Base-by-base conservation (phyloP, 2,329 filamentous ascomycete species). In the Bipolaris cookei region DNA sequence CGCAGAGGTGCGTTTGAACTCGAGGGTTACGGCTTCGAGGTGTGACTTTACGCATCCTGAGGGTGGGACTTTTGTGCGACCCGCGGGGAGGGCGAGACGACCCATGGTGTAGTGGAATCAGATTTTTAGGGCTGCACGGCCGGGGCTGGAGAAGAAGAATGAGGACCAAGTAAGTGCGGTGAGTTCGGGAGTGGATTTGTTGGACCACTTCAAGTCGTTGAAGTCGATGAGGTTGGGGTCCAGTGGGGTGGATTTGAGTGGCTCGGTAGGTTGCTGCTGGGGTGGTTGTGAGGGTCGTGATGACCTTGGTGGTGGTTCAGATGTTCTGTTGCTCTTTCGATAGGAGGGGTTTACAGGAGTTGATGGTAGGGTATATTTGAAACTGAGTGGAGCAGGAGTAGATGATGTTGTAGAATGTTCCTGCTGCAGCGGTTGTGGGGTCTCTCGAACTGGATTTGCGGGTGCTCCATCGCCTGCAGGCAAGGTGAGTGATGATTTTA, bases 121-220 rank as follows among this genome's bases (percentile, higher is more conserved):
- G 16, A 58, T 30, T 7, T 50, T 58, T 5, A 30, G 28, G 28
- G 28, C 28, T 21, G 34, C 8, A 11, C n/a, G 21, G 30, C 42
- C 8, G 38, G 30, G 8, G 28, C 3, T 13, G 30, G 21, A 8
- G 28, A 49, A 59, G 4, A 18, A 20, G 20, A 59, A 59, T 5
- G 51, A 56, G 43, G 32, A 18, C 39, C 23, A 39, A 16, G 51
- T 49, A n/a, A 59, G 43, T 3, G 18, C 8, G 4, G 20, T 45
- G 18, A 59, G 44, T 21, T 37, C 16, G 1, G 28, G 3, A 3
- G 48, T 18, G 1, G 43, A n/a, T 30, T 21, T 11, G 1, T 39
- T 30, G 5, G n/a, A 18, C 50, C 54, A 57, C 3, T n/a, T n/a
- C 2, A 30, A 13, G 8, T 16, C 28, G 20, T 44, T n/a, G 37